A percentile compares a stretch with the other conserved stretches of the same genome.
Conservation (phyloP, 1,284 basidiomycete genomes). For the Cutaneotrichosporon cavernicola region DNA sequence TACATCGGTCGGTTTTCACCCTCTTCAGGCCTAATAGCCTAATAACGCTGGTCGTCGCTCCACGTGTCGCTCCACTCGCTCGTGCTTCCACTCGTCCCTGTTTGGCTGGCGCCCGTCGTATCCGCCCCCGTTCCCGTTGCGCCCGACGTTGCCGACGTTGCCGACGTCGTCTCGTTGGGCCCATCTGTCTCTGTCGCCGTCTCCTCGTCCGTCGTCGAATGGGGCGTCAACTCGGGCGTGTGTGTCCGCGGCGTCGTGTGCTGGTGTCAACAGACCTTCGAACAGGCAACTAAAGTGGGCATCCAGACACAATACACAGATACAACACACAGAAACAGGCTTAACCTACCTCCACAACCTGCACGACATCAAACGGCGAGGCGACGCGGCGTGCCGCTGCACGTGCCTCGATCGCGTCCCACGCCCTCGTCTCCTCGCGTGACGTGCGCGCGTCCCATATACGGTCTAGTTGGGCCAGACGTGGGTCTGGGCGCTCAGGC, state of each 20-base stretch:
- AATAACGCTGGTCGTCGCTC: slow-evolving; percentile 6
- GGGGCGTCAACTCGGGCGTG: slow-evolving; percentile 1
- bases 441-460: slow-evolving; percentile 2
- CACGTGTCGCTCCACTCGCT: slow-evolving; percentile 6
- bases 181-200: slow-evolving; percentile 4
- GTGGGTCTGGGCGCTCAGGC: background rate
- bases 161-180: background rate
- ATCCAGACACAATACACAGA: background rate
- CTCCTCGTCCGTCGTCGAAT: background rate
- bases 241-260: background rate
- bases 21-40: background rate
- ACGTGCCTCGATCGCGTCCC: slow-evolving; percentile 6
- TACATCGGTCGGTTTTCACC: no score
- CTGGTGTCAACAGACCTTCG: background rate
- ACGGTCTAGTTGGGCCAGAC: background rate
- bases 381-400: background rate
- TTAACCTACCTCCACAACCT: slow-evolving; percentile 9
- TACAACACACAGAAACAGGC: background rate
- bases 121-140: background rate
- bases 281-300: background rate
- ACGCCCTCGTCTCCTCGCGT: slow-evolving; percentile 5
- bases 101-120: background rate
- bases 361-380: slow-evolving; percentile 4
- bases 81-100: background rate
- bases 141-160: background rate